A percentile compares a stretch with the other conserved stretches of the same genome.
These are phyloP conservation scores for Sextonia rubra DNA, from an alignment of 164 flowering plant genomes.

Conservation along the genomic window DNA sequence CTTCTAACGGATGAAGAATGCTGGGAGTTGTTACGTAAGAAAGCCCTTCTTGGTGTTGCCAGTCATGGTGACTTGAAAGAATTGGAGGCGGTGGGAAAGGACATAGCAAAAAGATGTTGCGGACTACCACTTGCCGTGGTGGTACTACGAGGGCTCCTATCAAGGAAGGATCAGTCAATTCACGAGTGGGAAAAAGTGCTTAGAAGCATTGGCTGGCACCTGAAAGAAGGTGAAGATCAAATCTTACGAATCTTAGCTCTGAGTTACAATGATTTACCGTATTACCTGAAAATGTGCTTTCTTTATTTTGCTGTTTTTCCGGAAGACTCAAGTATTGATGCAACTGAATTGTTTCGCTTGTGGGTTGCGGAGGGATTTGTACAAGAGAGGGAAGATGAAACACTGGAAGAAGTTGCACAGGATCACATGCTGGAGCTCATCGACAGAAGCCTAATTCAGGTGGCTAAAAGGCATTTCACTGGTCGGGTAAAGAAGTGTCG, in stretches of 20 bases:
- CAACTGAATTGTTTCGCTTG: background rate
- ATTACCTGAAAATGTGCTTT: constrained; percentile 3
- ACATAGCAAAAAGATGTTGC: background rate
- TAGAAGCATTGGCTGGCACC: background rate
- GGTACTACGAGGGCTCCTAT: constrained; percentile 7
- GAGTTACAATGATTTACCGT: constrained; percentile 5
- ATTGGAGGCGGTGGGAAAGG: background rate
- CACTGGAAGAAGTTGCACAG: constrained; percentile 3
- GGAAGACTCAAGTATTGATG: background rate
- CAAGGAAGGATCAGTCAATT: background rate
- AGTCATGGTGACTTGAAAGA: background rate
- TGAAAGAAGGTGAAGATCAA: background rate
- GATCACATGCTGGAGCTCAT: constrained; percentile 1
- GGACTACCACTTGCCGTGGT: constrained; percentile 2
- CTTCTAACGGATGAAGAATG: background rate
- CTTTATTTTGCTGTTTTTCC: background rate
- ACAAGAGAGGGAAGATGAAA: background rate
- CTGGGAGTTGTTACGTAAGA: background rate
- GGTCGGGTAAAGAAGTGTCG: background rate
- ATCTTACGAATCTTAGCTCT: background rate
- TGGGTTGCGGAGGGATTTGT: constrained; percentile 11
- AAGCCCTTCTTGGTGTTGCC: background rate
- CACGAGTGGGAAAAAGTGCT: background rate
- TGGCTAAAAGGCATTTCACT: background rate
- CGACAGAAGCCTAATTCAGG: constrained; percentile 6